These are phyloP conservation scores for Butyriboletus appendiculatus DNA, from an alignment of 1,284 basidiomycete genomes.

Conservation along the genomic window DNA sequence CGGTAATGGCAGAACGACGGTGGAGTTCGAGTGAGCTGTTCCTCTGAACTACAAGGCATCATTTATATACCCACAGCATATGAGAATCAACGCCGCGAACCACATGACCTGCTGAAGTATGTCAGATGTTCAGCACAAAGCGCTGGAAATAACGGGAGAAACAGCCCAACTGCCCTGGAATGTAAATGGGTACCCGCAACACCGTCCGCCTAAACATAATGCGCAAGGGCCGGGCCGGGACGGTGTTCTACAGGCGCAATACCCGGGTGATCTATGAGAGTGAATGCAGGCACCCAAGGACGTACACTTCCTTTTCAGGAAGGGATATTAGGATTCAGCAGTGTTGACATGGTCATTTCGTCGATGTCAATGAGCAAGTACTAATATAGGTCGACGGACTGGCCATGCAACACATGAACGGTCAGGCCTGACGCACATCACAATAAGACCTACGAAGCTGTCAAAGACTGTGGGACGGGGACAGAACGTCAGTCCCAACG, in stretches of 20 bases:
- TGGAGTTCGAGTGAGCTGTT: not conserved
- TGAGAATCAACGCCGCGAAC: not conserved
- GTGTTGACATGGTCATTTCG: not conserved
- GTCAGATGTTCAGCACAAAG: not conserved
- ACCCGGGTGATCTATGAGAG: not conserved
- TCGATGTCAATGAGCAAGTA: not conserved
- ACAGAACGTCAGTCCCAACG: not conserved
- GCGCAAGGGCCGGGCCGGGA: not conserved
- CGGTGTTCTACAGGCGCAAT: not conserved
- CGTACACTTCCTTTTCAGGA: not conserved
- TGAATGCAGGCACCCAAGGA: not conserved
- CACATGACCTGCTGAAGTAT: constrained; percentile 1
- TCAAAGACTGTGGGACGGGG: not conserved
- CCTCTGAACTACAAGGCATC: not conserved
- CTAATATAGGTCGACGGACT: not conserved
- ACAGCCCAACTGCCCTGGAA: not conserved
- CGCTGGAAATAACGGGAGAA: not conserved
- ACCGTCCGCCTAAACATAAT: not conserved
- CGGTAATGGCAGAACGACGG: not conserved
- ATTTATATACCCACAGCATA: constrained; percentile 9
- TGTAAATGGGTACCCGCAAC: not conserved
- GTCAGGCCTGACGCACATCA: not conserved
- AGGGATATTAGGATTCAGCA: not conserved
- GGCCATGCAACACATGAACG: not conserved
- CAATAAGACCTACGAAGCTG: not conserved